These are phyloP conservation scores for Striga hermonthica DNA, from an alignment of 305 asterid species.

Conservation along the genomic window DNA sequence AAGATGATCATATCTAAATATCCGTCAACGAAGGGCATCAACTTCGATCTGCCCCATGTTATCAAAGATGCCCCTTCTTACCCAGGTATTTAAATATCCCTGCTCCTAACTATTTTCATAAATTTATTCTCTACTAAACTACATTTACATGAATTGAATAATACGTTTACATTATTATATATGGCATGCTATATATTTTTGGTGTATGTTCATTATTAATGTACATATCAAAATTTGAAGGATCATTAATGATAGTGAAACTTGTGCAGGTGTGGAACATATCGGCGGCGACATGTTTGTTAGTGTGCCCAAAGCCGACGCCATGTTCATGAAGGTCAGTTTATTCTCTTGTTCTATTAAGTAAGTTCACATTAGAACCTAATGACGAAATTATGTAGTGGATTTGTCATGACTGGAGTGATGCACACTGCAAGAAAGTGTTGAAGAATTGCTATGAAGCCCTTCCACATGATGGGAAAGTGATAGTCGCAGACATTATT, in stretches of 20 bases:
- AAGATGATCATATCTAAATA: neutral
- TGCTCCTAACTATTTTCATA: neutral
- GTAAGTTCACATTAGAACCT: too few relatives aligned
- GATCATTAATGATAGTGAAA: too few relatives aligned
- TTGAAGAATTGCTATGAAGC: conserved; percentile 37
- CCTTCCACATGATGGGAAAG: conserved; percentile 40
- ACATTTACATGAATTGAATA: too few relatives aligned
- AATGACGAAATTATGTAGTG: conserved; percentile 17
- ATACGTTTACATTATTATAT: too few relatives aligned
- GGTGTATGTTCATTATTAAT: too few relatives aligned
- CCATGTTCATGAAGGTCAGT: conserved; percentile 24
- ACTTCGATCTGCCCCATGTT: conserved; percentile 16
- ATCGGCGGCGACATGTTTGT: conserved; percentile 27
- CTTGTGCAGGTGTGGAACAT: too few relatives aligned
- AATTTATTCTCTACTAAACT: too few relatives aligned
- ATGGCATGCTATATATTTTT: too few relatives aligned
- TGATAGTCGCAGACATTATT: conserved; percentile 35
- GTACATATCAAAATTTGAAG: too few relatives aligned
- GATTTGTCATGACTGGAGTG: conserved; percentile 42
- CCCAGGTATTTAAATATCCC: neutral
- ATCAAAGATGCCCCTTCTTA: neutral
- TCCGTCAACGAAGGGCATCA: neutral
- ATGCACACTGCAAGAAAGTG: conserved; percentile 26
- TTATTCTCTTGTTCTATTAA: too few relatives aligned
- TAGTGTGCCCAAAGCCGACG: conserved; percentile 26